Percentiles rank a stretch among this genome's conserved stretches.
Conservation (phyloP, 1,139 yeast species). For the Candida labiduridarum region DNA sequence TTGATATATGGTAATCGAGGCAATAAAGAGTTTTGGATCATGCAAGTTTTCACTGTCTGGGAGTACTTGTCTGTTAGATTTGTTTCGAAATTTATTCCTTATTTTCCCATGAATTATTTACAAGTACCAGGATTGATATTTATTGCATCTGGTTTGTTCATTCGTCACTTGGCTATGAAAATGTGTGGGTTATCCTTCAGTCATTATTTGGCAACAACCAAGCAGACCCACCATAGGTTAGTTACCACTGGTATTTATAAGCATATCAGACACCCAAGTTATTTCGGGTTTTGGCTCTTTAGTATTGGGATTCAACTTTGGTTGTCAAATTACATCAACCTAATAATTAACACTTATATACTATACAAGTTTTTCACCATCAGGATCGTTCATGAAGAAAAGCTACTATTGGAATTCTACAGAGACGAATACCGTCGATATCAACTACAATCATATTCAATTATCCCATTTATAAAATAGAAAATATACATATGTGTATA, state of each 20-base stretch:
- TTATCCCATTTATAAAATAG: conserved; percentile 31
- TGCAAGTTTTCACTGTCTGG: conserved; percentile 29
- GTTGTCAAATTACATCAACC: conserved; percentile 27
- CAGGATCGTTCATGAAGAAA: conserved; percentile 42
- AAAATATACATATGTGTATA: background rate
- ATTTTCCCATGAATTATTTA: background rate
- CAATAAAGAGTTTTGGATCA: conserved; percentile 31
- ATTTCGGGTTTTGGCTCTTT: conserved; percentile 44
- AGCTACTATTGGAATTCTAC: conserved; percentile 29
- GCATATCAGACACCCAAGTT: conserved; percentile 42
- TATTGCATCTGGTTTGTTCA: conserved; percentile 23
- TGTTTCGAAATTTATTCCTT: background rate
- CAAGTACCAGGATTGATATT: conserved; percentile 18
- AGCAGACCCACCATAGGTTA: conserved; percentile 17
- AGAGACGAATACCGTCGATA: conserved; percentile 33
- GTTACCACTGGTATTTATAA: conserved; percentile 37
- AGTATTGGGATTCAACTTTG: conserved; percentile 37
- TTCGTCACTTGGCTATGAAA: conserved; percentile 35
- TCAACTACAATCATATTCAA: conserved; percentile 25
- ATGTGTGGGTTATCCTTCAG: conserved; percentile 42
- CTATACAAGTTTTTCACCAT: conserved; percentile 32
- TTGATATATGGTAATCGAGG: conserved; percentile 42
- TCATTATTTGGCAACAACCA: conserved; percentile 27
- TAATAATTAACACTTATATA: conserved; percentile 21
- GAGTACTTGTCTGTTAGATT: conserved; percentile 24